Base-by-base conservation (phyloP, 2,329 filamentous ascomycete species). In the Helicocarpus griseus region DNA sequence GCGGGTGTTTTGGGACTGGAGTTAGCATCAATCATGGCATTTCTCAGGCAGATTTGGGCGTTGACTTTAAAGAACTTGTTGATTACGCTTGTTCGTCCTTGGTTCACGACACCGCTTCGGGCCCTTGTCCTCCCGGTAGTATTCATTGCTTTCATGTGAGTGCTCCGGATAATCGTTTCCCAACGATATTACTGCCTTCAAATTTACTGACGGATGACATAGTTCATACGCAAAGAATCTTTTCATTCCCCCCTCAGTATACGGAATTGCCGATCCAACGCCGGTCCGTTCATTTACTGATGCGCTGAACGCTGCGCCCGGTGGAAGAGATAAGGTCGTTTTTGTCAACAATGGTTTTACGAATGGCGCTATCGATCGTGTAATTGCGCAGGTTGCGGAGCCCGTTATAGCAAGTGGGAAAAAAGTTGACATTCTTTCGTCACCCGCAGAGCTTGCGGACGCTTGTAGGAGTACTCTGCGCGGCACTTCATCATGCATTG, bases 161-260 rank as follows among this genome's bases (percentile, higher is more conserved):
- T 58, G 11, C 14, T 40, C 38, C n/a, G 14, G 31, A 19, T 8
- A 17, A 7, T 38, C 6, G n/a, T 35, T 11, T 35, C 31, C 31
- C 31, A 35, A 3, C n/a, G 31, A 9, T 35, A 14, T 35, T 14
- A 3, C 9, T 35, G 9, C 35, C 17, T 35, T 9, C 9, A 35
- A 35, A 35, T 35, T 35, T 1, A 14, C 31, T 35, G 31, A 35
- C n/a, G 17, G 4, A 19, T 39, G 36, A 5, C 62, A 70, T 70
- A 77, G 78, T 44, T 72, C 73, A 49, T 91, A 86, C 65, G 85
- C 88, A 14, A 84, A 87, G 59, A 90, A 90, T 65, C 80, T 95
- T 56, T 91, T 95, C 61, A 79, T 90, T 3, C 85, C 88, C 1
- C 85, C 87, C 1, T 85, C 86, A 0, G 71, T 77, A 2, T 95